phyloP scores from a whole-genome alignment of 2,329 filamentous ascomycete species.

The Aotearoamyces nothofagi region DNA sequence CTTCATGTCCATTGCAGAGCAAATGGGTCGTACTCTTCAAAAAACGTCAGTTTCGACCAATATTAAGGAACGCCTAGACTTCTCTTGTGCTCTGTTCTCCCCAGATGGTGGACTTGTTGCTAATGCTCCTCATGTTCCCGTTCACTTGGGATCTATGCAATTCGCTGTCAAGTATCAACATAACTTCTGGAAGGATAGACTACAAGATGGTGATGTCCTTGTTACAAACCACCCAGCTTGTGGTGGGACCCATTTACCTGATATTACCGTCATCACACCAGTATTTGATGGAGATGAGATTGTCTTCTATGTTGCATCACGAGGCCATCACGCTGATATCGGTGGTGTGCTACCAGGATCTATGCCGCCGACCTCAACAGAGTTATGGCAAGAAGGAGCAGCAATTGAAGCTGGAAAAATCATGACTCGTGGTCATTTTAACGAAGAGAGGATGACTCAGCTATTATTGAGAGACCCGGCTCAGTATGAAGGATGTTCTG shows the following conservation, averaged over 20 bases:
- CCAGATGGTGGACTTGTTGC: slow-evolving; percentile 58
- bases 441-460: slow-evolving; percentile 58
- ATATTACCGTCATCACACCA: slow-evolving; percentile 68
- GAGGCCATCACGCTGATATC: slow-evolving; percentile 72
- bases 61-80: slow-evolving; percentile 68
- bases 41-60: slow-evolving; percentile 67
- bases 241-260: slow-evolving; percentile 66
- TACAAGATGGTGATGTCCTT: slow-evolving; percentile 65
- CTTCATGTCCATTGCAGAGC: slow-evolving; percentile 74
- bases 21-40: slow-evolving; percentile 64
- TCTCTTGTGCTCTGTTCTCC: slow-evolving; percentile 67
- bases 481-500: slow-evolving; percentile 56
- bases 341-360: slow-evolving; percentile 67
- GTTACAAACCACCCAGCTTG: slow-evolving; percentile 70
- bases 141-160: slow-evolving; percentile 39
- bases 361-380: slow-evolving; percentile 61
- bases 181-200: slow-evolving; percentile 58
- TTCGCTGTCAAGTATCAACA: slow-evolving; percentile 50
- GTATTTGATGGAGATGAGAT: slow-evolving; percentile 56
- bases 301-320: slow-evolving; percentile 67
- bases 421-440: slow-evolving; percentile 58
- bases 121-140: slow-evolving; percentile 64
- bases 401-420: slow-evolving; percentile 49
- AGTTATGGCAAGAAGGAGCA: slow-evolving; percentile 47
- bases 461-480: slow-evolving; percentile 59